phyloP scores from a whole-genome alignment of 2,329 filamentous ascomycete genomes.

The Neofusicoccum ribis region DNA sequence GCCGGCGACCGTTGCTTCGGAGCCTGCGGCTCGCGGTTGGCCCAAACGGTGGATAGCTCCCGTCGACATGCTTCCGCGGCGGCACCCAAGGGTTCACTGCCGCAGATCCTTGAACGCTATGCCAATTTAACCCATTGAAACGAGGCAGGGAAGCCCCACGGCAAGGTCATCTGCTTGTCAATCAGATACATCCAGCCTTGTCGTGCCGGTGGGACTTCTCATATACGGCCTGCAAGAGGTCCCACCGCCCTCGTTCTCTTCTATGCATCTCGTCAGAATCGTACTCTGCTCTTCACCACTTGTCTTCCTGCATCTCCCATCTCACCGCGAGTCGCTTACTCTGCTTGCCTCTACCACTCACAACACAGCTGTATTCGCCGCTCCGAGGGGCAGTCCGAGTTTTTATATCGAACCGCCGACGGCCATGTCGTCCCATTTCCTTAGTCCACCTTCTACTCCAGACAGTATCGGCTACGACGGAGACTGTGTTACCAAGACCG shows the following conservation, averaged over 20 bases:
- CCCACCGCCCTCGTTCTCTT: slow-evolving; percentile 10
- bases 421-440: slow-evolving; percentile 10
- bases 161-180: slow-evolving; percentile 14
- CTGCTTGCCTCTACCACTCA: neutral
- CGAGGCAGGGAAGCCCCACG: slow-evolving; percentile 11
- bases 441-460: slow-evolving; percentile 11
- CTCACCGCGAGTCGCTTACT: neutral
- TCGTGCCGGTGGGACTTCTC: neutral
- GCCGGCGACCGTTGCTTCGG: slow-evolving; percentile 2
- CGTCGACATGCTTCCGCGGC: slow-evolving; percentile 1
- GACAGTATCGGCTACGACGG: neutral
- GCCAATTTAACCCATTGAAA: slow-evolving; percentile 14
- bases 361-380: neutral
- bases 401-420: slow-evolving; percentile 4
- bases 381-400: neutral
- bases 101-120: slow-evolving; percentile 16
- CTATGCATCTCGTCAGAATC: slow-evolving; percentile 11
- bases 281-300: neutral
- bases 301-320: neutral
- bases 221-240: neutral
- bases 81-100: neutral
- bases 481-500: neutral
- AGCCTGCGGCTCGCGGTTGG: slow-evolving; percentile 7
- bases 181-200: slow-evolving; percentile 8
- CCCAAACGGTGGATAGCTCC: slow-evolving; percentile 6